Base-by-base conservation (phyloP, 2,329 filamentous ascomycete species). In the Botrytis squamosa region DNA sequence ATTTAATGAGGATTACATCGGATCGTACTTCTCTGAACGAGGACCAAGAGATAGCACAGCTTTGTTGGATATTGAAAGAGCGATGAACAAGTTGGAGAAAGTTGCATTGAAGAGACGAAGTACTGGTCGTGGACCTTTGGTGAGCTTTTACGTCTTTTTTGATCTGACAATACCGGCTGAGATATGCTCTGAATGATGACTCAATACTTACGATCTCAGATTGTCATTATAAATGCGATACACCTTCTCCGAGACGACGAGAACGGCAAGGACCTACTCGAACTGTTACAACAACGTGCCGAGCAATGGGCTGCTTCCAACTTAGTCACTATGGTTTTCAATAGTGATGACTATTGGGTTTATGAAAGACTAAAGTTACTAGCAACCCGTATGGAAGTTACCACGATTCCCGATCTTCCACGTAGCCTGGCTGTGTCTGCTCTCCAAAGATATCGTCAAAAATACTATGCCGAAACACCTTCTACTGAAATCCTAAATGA, bases 281-380 rank as follows among this genome's bases (percentile, higher is more conserved):
- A 99, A 82, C 89, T 99, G 68, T 90, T 99, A 44, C 96, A 99
- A 80, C 96, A 99, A 81, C 90, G 95, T 46, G 95, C 96, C 1
- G 96, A 99, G 83, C 93, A 96, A 82, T 99, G 96, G 96, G 95
- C 96, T 1, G 96, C 95, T 1, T 90, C 93, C 33, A 95, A 94
- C 77, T 87, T 99, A 14, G 93, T 97, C 44, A 98, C 96, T 1
- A 89, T 94, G 86, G 91, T 99, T 49, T 94, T 99, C 84, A 98
- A 98, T 83, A 95, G 91, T 71, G 96, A 99, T 82, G 96, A 98
- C 81, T 99, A 97, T 83, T 99, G 96, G 96, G 93, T 99, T 0
- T 98, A 98, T 80, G 96, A 99, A 82, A 89, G 95, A 22, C 85
- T 99, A 70, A 98, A 98, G 85, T 91, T 93, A 81, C 91, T 97